Evolutionary conservation across 768 basidiomycete species (phyloP), one percentile per base, ranked within the genome.

Genomic region (Phylloporus rhodoxanthus): DNA sequence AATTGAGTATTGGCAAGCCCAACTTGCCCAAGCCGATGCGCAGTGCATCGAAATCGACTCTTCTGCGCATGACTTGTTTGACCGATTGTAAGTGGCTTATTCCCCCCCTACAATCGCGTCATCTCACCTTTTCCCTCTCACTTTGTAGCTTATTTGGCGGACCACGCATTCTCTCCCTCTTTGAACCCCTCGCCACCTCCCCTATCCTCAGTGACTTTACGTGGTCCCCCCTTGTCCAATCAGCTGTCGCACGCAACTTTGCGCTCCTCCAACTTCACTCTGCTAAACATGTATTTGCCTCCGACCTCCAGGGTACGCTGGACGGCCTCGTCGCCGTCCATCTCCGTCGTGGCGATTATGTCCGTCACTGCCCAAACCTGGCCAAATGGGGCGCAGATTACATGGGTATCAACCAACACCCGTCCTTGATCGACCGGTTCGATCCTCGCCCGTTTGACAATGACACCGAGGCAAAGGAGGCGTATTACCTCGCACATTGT

Each of bases 301-400:
- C 42, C 7, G 47, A 56, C 26, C 60, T 58, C 10, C 43, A 46
- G 5, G 37, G 58, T 33, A 64, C 67, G 8, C 64, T 79, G 20
- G 56, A 64, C 2, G 76, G 75, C 2, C 67, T 81, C 6, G 58
- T 83, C 11, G 81, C 81, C 1, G 49, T 82, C 8, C 81, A 83
- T 45, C 68, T 82, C 36, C 74, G 81, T 0, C 69, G 79, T 1
- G 82, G 82, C 5, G 82, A 83, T 51, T 83, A 76, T 57, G 71
- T 76, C 36, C 74, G 81, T 0, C 81, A 82, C 55, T 82, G 81
- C 53, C 67, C 69, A 2, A 74, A 76, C 33, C 71, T 82, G 30
- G 71, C 73, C 1, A 51, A 61, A 5, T 77, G 76, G 76, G 59
- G 63, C 36, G 55, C 72, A 0, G 49, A 55, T 1, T 82, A 75